Conservation (phyloP, 2,329 filamentous ascomycete genomes). For the Nigrospora sphaerica region DNA sequence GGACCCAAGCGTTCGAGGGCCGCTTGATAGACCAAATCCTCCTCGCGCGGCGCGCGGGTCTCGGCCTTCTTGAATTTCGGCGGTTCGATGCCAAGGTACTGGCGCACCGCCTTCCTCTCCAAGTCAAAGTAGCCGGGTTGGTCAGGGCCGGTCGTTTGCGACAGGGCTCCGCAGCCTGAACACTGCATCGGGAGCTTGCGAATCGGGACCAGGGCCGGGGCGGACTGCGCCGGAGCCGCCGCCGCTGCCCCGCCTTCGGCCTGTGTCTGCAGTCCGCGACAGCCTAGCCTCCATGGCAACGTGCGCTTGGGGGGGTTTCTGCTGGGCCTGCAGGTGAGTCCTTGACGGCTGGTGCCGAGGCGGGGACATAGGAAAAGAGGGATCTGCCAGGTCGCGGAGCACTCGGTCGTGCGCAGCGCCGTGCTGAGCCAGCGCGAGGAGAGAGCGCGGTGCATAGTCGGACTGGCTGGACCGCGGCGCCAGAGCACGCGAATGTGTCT, state of each 20-base stretch:
- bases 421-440: slow-evolving; percentile 34
- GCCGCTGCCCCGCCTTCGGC: slow-evolving; percentile 1
- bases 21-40: slow-evolving; percentile 40
- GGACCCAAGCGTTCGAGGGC: slow-evolving; percentile 34
- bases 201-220: slow-evolving; percentile 5
- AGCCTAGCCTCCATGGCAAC: slow-evolving; percentile 12
- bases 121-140: slow-evolving; percentile 51
- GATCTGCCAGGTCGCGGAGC: slow-evolving; percentile 26
- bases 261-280: slow-evolving; percentile 20
- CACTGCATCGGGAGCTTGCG: slow-evolving; percentile 47
- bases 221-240: background rate
- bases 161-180: slow-evolving; percentile 57
- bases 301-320: slow-evolving; percentile 4
- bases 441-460: slow-evolving; percentile 35
- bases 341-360: slow-evolving; percentile 24
- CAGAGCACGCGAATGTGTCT: too few species aligned
- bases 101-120: slow-evolving; percentile 41
- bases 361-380: slow-evolving; percentile 43
- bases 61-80: slow-evolving; percentile 7
- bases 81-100: slow-evolving; percentile 34
- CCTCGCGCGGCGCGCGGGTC: slow-evolving; percentile 13
- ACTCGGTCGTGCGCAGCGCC: slow-evolving; percentile 34
- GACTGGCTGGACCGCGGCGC: too few species aligned
- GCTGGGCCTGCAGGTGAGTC: slow-evolving; percentile 16
- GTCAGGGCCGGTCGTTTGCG: slow-evolving; percentile 45